Evolutionary conservation across 2,329 filamentous ascomycete species (phyloP).

Genomic region (Periconia sp.): DNA sequence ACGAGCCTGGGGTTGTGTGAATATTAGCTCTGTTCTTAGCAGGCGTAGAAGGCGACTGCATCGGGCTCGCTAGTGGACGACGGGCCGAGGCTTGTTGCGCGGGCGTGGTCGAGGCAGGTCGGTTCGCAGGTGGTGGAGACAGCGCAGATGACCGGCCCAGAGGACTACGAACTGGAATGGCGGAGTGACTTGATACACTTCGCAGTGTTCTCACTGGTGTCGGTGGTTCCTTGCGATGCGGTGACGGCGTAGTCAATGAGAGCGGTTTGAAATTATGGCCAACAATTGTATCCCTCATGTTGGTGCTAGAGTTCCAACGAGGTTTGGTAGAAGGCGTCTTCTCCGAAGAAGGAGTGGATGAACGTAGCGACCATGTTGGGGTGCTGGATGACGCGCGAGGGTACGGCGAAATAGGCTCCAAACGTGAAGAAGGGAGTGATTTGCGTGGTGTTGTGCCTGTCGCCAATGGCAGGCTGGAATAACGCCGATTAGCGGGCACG

Average conservation of each 20-base stretch:
- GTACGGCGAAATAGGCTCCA: constrained; percentile 22
- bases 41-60: constrained; percentile 35
- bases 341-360: constrained; percentile 30
- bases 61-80: constrained; percentile 32
- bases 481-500: constrained; percentile 47
- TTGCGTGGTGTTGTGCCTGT: constrained; percentile 26
- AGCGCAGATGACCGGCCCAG: constrained; percentile 28
- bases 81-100: constrained; percentile 21
- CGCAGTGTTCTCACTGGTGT: constrained; percentile 21
- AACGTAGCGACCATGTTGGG: constrained; percentile 23
- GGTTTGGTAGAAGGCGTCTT: constrained; percentile 31
- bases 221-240: constrained; percentile 25
- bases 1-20: constrained; percentile 23
- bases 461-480: constrained; percentile 50
- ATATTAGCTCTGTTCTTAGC: constrained; percentile 22
- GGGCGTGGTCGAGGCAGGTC: constrained; percentile 34
- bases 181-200: constrained; percentile 34
- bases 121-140: constrained; percentile 22
- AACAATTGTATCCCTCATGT: constrained; percentile 41
- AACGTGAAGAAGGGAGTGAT: constrained; percentile 18
- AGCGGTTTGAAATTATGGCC: constrained; percentile 44
- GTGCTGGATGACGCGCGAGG: constrained; percentile 28
- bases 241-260: constrained; percentile 37
- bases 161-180: constrained; percentile 40
- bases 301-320: constrained; percentile 43